Base-by-base conservation (phyloP, 192 early-diverging fungal species). In the Gigaspora rosea region DNA sequence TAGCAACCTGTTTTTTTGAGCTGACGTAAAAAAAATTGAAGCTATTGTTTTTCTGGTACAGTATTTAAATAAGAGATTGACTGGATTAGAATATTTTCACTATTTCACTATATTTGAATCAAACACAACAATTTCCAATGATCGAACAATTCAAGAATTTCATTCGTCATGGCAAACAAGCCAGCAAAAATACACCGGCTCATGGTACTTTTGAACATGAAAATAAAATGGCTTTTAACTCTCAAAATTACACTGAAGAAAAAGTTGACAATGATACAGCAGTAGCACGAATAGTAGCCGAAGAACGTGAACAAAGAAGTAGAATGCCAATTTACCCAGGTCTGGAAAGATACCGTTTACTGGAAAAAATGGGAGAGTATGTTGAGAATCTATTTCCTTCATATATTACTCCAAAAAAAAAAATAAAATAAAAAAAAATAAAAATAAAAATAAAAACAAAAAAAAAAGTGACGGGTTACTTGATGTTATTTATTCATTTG, bases 331-430 rank as follows among this genome's bases (percentile, higher is more conserved):
- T 71, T 2, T 92, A 91, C 67, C 86, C 88, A 36, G 88, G 88
- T 32, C 67, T 92, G 66, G 85, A 90, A 63, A 81, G 86, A 41
- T 92, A 84, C 78, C 71, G 81, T 73, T 66, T 92, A 16, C 27
- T 92, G 13, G 82, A 86, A 41, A 91, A 92, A 68, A 88, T 92
- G 86, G 91, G 91, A 80, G 91, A 92, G 91, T 91, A 85, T 82
- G 90, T 91, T 8, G 54, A 20, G 65, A 22, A 33, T 77, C 8
- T 27, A n/a, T n/a, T 62, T 27, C 20, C 20, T 62, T 18, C 8
- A 18, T 63, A n/a, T 35, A 11, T 63, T 63, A 22, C 7, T 35
- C n/a, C 22, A 7, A 3, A 56, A 56, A 56, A 18, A 15, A 11
- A n/a, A n/a, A n/a, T n/a, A n/a, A n/a, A n/a, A n/a, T n/a, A n/a